Evolutionary conservation across 306 rosid genomes (phyloP).

Genomic region (Abrus pulchellus): DNA sequence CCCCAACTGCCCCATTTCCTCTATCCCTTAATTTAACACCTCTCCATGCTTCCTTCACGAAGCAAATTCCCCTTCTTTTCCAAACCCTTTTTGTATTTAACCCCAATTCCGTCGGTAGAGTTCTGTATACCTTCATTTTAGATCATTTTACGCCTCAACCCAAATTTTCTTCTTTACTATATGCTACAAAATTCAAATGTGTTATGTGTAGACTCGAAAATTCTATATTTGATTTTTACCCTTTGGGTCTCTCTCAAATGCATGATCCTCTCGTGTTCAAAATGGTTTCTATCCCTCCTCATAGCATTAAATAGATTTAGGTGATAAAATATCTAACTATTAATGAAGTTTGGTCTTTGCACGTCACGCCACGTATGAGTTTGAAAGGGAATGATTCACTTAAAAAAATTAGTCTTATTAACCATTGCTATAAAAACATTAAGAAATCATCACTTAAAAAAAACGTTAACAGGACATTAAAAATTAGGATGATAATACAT

Average conservation of each 20-base stretch:
- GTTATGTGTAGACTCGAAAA: background rate
- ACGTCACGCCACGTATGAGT: background rate
- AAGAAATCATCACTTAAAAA: too few species aligned
- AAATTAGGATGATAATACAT: too few species aligned
- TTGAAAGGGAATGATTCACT: background rate
- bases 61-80: constrained; percentile 54
- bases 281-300: background rate
- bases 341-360: background rate
- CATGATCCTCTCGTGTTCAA: background rate
- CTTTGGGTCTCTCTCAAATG: background rate
- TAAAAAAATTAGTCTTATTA: too few species aligned
- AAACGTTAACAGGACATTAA: too few species aligned
- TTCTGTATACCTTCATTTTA: background rate
- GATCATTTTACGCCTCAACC: background rate
- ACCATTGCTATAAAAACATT: too few species aligned
- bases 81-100: too few species aligned
- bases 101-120: constrained; percentile 3
- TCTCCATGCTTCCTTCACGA: constrained; percentile 83
- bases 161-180: background rate
- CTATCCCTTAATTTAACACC: constrained; percentile 62
- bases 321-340: background rate
- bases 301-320: background rate
- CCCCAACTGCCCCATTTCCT: constrained; percentile 60
- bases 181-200: constrained; percentile 18
- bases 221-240: background rate